Conservation (phyloP, 1,284 basidiomycete genomes). For the Ceratobasidium sp. region DNA sequence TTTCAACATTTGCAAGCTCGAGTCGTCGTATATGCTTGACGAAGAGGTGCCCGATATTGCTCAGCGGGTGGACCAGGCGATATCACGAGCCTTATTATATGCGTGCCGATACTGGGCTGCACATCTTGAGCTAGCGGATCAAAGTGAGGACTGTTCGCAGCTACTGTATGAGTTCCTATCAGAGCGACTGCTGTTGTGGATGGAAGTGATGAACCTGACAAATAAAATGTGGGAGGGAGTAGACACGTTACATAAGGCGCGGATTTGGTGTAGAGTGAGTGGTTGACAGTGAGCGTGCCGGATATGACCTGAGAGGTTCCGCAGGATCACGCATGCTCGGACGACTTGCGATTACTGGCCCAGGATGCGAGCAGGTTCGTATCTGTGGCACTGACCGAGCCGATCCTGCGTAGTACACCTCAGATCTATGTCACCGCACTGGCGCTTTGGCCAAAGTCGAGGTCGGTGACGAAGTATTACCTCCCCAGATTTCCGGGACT, state of each 20-base stretch:
- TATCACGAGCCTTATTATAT: constrained; percentile 11
- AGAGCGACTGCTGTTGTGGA: constrained; percentile 34
- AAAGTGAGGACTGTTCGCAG: too few species aligned
- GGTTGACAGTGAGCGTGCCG: neutral
- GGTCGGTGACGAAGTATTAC: too few species aligned
- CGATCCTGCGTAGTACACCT: too few species aligned
- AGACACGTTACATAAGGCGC: neutral
- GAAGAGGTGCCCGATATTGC: neutral
- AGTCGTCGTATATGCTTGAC: constrained; percentile 7
- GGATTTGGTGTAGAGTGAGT: constrained; percentile 2
- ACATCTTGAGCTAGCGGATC: constrained; percentile 2
- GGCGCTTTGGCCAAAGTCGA: too few species aligned
- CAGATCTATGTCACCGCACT: too few species aligned
- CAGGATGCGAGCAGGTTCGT: too few species aligned
- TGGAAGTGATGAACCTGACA: constrained; percentile 39
- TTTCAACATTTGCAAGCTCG: constrained; percentile 29
- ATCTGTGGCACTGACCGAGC: too few species aligned
- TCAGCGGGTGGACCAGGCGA: neutral
- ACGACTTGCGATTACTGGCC: too few species aligned
- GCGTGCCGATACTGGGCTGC: constrained; percentile 31
- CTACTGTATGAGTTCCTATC: constrained; percentile 24
- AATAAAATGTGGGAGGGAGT: neutral
- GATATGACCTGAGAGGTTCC: too few species aligned
- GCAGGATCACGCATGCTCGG: too few species aligned
- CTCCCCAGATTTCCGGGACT: too few species aligned